A percentile compares a stretch with the other conserved stretches of the same genome.
Conservation (phyloP, 176 grass and related monocot species). For the Secale cereale region DNA sequence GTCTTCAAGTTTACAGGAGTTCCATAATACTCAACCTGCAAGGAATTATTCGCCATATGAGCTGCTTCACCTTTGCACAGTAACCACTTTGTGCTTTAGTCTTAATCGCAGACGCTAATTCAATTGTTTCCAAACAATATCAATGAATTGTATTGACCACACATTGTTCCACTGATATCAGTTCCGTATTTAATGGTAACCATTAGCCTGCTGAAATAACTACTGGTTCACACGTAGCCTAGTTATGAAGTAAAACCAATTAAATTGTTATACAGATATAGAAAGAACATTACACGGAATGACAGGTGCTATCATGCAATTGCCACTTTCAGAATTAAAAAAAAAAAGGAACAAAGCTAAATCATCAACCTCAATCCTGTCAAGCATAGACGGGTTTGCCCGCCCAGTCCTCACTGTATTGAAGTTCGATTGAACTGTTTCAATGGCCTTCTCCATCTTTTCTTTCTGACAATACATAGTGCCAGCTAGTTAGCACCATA, state of each 20-base stretch:
- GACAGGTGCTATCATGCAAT: slow-evolving; percentile 10
- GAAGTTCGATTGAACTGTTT: slow-evolving; percentile 72
- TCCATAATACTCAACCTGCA: slow-evolving; percentile 93
- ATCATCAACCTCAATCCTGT: slow-evolving; percentile 77
- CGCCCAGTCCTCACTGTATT: slow-evolving; percentile 94
- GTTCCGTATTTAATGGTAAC: neutral
- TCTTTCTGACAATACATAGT: slow-evolving; percentile 54
- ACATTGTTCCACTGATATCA: neutral
- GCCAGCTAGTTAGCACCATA: slow-evolving; percentile 18
- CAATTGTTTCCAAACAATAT: neutral
- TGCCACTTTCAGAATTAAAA: slow-evolving; percentile 2
- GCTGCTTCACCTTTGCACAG: neutral
- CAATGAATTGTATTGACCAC: neutral
- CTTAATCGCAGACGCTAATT: neutral
- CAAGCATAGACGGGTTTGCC: slow-evolving; percentile 92
- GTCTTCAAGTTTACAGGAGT: slow-evolving; percentile 90
- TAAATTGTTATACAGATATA: neutral
- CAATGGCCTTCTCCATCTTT: slow-evolving; percentile 92
- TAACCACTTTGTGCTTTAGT: neutral
- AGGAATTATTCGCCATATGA: slow-evolving; percentile 7
- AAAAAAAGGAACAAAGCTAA: slow-evolving; percentile 1
- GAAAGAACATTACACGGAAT: neutral
- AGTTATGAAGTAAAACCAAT: slow-evolving; percentile 10
- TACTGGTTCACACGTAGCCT: neutral
- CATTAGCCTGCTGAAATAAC: neutral